These are phyloP conservation scores for Kwoniella mangroviensis DNA, from an alignment of 768 basidiomycete species.

Conservation along the genomic window DNA sequence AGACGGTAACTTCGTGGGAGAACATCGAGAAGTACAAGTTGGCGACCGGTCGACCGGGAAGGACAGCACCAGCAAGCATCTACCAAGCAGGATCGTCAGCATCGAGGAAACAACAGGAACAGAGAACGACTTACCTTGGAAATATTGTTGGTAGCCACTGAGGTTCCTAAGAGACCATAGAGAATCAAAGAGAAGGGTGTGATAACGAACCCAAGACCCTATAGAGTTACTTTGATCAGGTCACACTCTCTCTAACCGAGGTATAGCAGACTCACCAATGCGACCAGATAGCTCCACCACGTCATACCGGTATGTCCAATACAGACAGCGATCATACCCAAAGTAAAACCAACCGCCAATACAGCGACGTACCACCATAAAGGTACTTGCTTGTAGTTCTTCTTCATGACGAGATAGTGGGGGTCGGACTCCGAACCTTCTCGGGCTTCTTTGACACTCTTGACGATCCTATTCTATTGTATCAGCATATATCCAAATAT, in stretches of 20 bases:
- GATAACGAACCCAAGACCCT: slow-evolving; percentile 16
- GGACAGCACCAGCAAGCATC: slow-evolving; percentile 34
- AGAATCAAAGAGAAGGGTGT: slow-evolving; percentile 11
- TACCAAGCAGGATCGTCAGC: slow-evolving; percentile 40
- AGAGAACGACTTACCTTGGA: slow-evolving; percentile 41
- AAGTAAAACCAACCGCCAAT: slow-evolving; percentile 43
- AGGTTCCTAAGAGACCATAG: slow-evolving; percentile 4
- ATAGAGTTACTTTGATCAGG: not conserved
- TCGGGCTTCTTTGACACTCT: slow-evolving; percentile 59
- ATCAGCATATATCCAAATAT: not conserved
- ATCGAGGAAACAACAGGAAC: slow-evolving; percentile 62
- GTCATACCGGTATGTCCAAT: slow-evolving; percentile 69
- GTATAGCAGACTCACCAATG: slow-evolving; percentile 53
- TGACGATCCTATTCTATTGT: not conserved
- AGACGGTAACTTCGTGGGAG: slow-evolving; percentile 22
- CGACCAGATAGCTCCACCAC: slow-evolving; percentile 68
- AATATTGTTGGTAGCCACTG: not conserved
- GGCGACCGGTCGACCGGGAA: slow-evolving; percentile 29
- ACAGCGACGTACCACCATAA: slow-evolving; percentile 64
- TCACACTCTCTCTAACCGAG: not conserved
- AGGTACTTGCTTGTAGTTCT: slow-evolving; percentile 65
- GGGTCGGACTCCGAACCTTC: slow-evolving; percentile 64
- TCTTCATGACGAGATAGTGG: slow-evolving; percentile 59
- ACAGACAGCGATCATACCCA: slow-evolving; percentile 66
- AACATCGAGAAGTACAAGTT: slow-evolving; percentile 26